phyloP scores from a whole-genome alignment of 495 filamentous ascomycete species.

The Aspergillus panamensis region DNA sequence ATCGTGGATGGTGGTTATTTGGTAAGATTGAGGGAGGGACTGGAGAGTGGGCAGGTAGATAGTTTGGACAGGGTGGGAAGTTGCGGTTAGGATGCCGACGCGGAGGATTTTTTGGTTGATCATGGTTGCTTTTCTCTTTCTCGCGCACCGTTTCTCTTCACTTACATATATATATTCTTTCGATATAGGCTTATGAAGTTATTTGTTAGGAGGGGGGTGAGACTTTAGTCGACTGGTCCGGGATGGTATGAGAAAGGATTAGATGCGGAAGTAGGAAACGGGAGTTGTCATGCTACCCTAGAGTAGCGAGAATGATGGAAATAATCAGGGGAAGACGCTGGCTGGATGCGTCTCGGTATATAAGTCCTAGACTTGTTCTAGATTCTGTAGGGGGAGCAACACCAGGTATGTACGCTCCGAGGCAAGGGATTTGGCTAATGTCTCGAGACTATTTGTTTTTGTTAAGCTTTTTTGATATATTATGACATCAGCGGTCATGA shows the following conservation, averaged over 20 bases:
- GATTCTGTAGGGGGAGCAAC: not conserved
- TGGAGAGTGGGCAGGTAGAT: conserved; percentile 48
- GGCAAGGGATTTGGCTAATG: not conserved
- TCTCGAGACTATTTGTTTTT: not conserved
- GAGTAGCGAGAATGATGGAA: not conserved
- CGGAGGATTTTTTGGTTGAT: conserved; percentile 29
- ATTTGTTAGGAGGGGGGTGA: no score
- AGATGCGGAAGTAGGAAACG: no score
- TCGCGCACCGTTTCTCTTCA: not conserved
- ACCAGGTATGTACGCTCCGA: not conserved
- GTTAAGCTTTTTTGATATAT: not conserved
- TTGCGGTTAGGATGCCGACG: conserved; percentile 48
- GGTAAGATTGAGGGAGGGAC: conserved; percentile 39
- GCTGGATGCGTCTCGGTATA: no score
- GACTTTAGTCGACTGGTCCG: no score
- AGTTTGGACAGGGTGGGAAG: conserved; percentile 44
- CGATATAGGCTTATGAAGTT: no score
- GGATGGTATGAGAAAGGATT: no score
- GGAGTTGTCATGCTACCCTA: no score
- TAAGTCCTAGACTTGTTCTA: no score
- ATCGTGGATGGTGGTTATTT: conserved; percentile 41
- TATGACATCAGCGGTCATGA: not conserved
- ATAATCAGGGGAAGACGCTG: no score
- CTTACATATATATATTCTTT: no score
- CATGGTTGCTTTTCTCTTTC: not conserved